Base-by-base conservation (phyloP, 805 yeast genomes). In the Teunomyces panamensis region DNA sequence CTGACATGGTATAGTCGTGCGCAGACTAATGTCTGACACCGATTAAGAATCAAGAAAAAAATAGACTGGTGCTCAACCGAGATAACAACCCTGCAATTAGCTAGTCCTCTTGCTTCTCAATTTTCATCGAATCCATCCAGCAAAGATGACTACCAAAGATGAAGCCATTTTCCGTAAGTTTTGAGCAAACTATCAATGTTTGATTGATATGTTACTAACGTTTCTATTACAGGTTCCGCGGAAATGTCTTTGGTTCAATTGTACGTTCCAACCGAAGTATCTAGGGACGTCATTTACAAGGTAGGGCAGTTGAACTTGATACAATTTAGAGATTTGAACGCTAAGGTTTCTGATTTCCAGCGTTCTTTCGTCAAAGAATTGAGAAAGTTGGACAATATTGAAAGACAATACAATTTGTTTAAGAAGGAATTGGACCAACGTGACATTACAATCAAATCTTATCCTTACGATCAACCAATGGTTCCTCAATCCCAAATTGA, bases 181-280 rank as follows among this genome's bases (percentile, higher is more conserved):
- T 24, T 11, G 39, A n/a, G 11, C 13, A 4, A 32, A 9, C 35
- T 26, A 42, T 26, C 26, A n/a, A 14, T 14, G 6, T 16, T 11
- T 30, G 17, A 14, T 29, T 9, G 20, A 30, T 26, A 9, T 11
- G 17, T 9, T 43, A 49, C 49, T 56, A 56, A 56, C 56, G 27
- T 11, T 8, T 20, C 9, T 11, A 17, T 9, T 36, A 37, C 47
- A 67, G 74, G 97, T 77, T 91, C 98, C 49, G 98, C 98, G 85
- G 96, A 88, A 61, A 95, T 94, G 98, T 82, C 96, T 43, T 79
- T 91, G 58, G 87, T 92, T 45, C 97, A 94, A 73, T 75, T 94
- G 56, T 92, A 89, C 66, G 82, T 94, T 50, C 92, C 98, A 7
- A 83, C 88, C 26, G 99, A 94, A 68, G 84, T 87, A 39, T 81